Conservation (phyloP, 148 eudicot species). For the Rhododendron simsii region DNA sequence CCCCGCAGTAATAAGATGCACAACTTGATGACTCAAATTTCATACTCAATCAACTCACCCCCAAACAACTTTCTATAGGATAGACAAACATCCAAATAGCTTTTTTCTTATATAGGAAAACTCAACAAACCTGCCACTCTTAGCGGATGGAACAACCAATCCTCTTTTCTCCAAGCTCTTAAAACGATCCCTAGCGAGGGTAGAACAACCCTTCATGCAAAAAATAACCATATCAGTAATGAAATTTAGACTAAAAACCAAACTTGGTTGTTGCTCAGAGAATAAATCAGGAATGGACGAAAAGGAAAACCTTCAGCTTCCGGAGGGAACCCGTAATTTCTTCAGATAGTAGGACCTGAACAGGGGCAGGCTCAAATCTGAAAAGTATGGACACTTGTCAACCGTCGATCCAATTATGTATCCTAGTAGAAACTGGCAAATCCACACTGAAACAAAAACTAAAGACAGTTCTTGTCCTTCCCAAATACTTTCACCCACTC, state of each 20-base stretch:
- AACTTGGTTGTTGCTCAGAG: background rate
- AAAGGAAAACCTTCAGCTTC: slow-evolving; percentile 63
- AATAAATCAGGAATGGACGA: background rate
- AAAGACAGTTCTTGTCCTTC: background rate
- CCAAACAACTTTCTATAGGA: background rate
- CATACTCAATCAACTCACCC: background rate
- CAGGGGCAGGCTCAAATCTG: slow-evolving; percentile 85
- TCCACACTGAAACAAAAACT: background rate
- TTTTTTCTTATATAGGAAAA: background rate
- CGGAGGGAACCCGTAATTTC: slow-evolving; percentile 93
- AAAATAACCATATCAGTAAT: background rate
- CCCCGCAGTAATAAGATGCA: background rate
- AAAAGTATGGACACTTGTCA: slow-evolving; percentile 9
- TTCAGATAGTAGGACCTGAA: slow-evolving; percentile 89
- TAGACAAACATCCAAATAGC: background rate
- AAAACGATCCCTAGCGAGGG: slow-evolving; percentile 81
- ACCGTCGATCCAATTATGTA: background rate
- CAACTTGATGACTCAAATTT: slow-evolving; percentile 2
- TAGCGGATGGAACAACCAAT: slow-evolving; percentile 64
- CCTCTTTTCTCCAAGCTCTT: slow-evolving; percentile 98
- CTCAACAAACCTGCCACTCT: slow-evolving; percentile 54
- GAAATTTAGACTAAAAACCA: background rate
- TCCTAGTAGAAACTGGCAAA: background rate
- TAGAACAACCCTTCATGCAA: slow-evolving; percentile 70
- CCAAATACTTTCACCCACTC: background rate